Percentiles rank a stretch among this genome's conserved stretches.
Conservation (phyloP, 2,329 filamentous ascomycete genomes). For the Arthroderma uncinatum region DNA sequence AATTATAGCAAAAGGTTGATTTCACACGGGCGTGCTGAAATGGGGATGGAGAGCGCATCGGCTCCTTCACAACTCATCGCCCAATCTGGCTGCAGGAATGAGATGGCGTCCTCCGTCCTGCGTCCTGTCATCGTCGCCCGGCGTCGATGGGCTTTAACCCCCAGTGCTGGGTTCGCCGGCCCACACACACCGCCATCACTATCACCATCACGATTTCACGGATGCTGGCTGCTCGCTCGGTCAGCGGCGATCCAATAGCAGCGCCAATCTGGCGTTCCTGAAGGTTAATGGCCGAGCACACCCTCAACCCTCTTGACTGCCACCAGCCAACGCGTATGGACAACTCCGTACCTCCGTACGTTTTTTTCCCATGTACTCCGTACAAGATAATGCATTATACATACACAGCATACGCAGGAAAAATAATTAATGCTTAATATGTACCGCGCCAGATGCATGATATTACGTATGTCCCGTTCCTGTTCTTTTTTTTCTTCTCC, state of each 20-base stretch:
- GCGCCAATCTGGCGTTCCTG: constrained; percentile 5
- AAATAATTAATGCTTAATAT: not conserved
- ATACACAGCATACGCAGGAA: not conserved
- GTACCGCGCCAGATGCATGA: not conserved
- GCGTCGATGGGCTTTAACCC: not conserved
- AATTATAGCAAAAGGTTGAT: not conserved
- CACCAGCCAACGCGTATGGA: no score
- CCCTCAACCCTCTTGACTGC: no score
- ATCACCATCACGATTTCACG: not conserved
- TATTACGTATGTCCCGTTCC: constrained; percentile 4
- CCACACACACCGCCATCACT: constrained; percentile 2
- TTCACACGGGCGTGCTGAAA: not conserved
- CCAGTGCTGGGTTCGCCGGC: not conserved
- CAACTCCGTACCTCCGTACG: no score
- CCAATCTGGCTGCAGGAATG: not conserved
- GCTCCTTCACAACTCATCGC: not conserved
- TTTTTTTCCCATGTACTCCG: not conserved
- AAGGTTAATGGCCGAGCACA: not conserved
- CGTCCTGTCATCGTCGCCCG: not conserved
- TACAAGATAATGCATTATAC: not conserved
- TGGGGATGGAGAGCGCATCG: not conserved
- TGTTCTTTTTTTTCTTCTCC: not conserved
- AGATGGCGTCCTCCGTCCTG: not conserved
- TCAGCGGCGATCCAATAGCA: constrained; percentile 4
- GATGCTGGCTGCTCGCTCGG: constrained; percentile 2